Evolutionary conservation across 768 basidiomycete genomes (phyloP).

Genomic region (Rossbeevera mucosa): DNA sequence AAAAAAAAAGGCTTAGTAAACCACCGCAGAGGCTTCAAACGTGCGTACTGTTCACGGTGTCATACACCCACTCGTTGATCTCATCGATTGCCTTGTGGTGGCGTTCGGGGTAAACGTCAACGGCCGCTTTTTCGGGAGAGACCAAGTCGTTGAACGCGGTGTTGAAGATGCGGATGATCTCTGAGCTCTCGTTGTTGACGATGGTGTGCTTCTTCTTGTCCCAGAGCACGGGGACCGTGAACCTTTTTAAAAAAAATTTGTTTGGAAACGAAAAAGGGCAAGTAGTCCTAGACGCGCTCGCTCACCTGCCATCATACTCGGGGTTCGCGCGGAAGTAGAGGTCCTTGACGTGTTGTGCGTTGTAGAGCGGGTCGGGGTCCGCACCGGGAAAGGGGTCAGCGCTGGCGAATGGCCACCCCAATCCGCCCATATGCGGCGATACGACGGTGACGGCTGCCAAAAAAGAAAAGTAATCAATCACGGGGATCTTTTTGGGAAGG

Average conservation of each 20-base stretch:
- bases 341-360: constrained; percentile 71
- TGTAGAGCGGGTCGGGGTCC: constrained; percentile 70
- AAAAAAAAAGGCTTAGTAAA: neutral
- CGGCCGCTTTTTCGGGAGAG: constrained; percentile 54
- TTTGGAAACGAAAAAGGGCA: too few relatives aligned
- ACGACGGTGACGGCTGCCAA: constrained; percentile 68
- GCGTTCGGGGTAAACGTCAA: constrained; percentile 77
- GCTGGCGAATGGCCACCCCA: constrained; percentile 86
- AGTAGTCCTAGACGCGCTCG: neutral
- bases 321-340: constrained; percentile 77
- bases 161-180: constrained; percentile 95
- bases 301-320: constrained; percentile 64
- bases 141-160: constrained; percentile 72
- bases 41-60: constrained; percentile 71
- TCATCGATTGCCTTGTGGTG: constrained; percentile 74
- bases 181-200: constrained; percentile 94
- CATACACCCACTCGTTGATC: constrained; percentile 83
- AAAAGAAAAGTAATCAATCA: neutral
- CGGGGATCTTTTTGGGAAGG: neutral
- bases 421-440: constrained; percentile 77
- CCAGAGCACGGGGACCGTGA: constrained; percentile 90
- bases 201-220: constrained; percentile 84
- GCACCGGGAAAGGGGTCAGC: constrained; percentile 66
- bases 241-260: constrained; percentile 37
- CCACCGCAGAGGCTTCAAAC: constrained; percentile 7